Conservation (phyloP, 768 basidiomycete species). For the Lyophyllum decastes region DNA sequence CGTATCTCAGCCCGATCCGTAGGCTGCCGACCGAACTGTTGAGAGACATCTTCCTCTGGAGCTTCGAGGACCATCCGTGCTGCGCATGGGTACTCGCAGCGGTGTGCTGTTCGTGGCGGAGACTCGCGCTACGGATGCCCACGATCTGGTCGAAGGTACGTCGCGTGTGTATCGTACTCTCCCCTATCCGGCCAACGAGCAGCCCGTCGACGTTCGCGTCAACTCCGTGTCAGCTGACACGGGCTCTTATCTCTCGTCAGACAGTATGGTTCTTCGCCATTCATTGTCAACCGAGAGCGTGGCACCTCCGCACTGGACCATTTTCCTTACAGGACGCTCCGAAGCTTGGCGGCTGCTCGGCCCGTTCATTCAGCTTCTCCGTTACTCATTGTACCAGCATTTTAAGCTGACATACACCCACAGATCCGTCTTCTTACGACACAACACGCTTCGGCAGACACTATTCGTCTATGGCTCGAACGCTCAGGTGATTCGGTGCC, state of each 20-base stretch:
- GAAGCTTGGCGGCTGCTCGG: slow-evolving; percentile 1
- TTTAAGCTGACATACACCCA: slow-evolving; percentile 12
- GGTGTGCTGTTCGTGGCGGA: slow-evolving; percentile 69
- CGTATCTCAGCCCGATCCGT: slow-evolving; percentile 73
- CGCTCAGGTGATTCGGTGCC: slow-evolving; percentile 71
- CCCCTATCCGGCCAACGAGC: not conserved
- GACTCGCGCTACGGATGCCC: slow-evolving; percentile 65
- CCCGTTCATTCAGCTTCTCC: not conserved
- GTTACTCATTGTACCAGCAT: slow-evolving; percentile 1
- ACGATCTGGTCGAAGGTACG: slow-evolving; percentile 77
- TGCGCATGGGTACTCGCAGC: slow-evolving; percentile 76
- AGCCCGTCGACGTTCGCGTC: not conserved
- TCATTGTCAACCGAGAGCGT: not conserved
- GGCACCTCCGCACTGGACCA: not conserved
- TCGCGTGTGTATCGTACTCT: slow-evolving; percentile 8
- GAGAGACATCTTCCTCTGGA: slow-evolving; percentile 68
- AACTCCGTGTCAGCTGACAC: not conserved
- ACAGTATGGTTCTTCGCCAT: not conserved
- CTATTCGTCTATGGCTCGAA: slow-evolving; percentile 81
- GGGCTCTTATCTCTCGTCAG: not conserved
- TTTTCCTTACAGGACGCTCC: not conserved
- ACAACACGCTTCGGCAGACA: slow-evolving; percentile 72
- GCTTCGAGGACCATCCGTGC: slow-evolving; percentile 71
- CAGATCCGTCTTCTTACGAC: slow-evolving; percentile 77
- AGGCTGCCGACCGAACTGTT: slow-evolving; percentile 74